Percentiles rank a stretch among this genome's conserved stretches.
Conservation (phyloP, 352 stramenopile species). For the Pythium periplocum region DNA sequence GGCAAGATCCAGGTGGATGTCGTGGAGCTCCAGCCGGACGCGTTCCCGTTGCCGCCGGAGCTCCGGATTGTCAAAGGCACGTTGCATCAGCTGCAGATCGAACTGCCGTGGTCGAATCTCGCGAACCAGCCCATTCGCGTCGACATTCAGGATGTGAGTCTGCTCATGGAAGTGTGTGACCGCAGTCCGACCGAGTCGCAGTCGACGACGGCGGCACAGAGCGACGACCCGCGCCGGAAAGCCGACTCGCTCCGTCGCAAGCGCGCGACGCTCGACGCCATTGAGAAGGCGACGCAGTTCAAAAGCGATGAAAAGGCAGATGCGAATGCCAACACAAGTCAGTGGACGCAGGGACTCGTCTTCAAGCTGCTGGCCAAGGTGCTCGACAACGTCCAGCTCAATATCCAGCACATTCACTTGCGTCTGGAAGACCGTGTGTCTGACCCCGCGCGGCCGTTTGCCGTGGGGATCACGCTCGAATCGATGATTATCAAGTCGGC, state of each 20-base stretch:
- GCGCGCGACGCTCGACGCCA: slow-evolving; percentile 66
- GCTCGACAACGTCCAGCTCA: slow-evolving; percentile 82
- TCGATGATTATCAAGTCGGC: slow-evolving; percentile 81
- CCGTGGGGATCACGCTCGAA: slow-evolving; percentile 68
- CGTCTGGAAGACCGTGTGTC: slow-evolving; percentile 65
- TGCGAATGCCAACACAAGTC: slow-evolving; percentile 9
- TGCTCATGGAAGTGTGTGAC: slow-evolving; percentile 56
- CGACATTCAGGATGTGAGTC: slow-evolving; percentile 71
- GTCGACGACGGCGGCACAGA: slow-evolving; percentile 7
- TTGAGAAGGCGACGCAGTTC: slow-evolving; percentile 69
- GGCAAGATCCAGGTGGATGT: slow-evolving; percentile 80
- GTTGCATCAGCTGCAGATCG: slow-evolving; percentile 68
- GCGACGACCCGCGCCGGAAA: slow-evolving; percentile 18
- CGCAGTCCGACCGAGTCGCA: slow-evolving; percentile 6
- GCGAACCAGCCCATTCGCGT: slow-evolving; percentile 67
- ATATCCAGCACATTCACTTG: slow-evolving; percentile 73
- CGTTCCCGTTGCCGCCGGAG: slow-evolving; percentile 60
- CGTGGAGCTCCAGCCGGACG: slow-evolving; percentile 72
- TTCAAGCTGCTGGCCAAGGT: slow-evolving; percentile 78
- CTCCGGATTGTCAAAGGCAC: slow-evolving; percentile 69
- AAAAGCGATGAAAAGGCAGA: slow-evolving; percentile 27
- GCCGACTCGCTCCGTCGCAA: slow-evolving; percentile 57
- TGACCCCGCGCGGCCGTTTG: slow-evolving; percentile 34
- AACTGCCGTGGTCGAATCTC: slow-evolving; percentile 74
- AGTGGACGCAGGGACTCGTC: slow-evolving; percentile 71